A percentile compares a stretch with the other conserved stretches of the same genome.
Conservation (phyloP, 1,284 basidiomycete species). For the Phlebopus sp. region DNA sequence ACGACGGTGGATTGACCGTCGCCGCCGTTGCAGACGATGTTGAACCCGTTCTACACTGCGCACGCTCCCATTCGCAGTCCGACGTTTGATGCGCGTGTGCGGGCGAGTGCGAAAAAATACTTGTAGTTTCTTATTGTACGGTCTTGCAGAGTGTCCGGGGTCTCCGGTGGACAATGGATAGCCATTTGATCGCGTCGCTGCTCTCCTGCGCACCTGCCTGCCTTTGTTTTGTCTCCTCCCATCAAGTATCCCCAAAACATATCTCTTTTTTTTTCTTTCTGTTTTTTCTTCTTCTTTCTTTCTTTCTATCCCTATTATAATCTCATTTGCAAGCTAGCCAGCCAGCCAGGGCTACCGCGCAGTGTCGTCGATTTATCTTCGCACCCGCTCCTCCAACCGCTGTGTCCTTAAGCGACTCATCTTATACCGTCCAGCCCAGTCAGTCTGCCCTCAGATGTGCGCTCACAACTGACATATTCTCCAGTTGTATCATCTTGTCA, state of each 20-base stretch:
- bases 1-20: constrained; percentile 13
- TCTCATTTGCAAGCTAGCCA: constrained; percentile 5
- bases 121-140: constrained; percentile 4
- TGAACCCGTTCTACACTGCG: constrained; percentile 92
- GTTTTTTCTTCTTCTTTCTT: constrained; percentile 16
- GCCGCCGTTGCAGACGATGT: constrained; percentile 55
- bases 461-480: constrained; percentile 3
- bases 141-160: constrained; percentile 18
- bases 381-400: constrained; percentile 1
- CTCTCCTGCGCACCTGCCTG: background rate
- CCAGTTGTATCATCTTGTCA: constrained; percentile 28
- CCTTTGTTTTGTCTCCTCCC: constrained; percentile 20
- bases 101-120: constrained; percentile 84
- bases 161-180: constrained; percentile 10
- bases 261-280: constrained; percentile 6
- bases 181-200: constrained; percentile 9
- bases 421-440: constrained; percentile 12
- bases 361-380: constrained; percentile 1
- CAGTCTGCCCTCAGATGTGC: constrained; percentile 1
- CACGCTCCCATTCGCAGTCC: constrained; percentile 78
- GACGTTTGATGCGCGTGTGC: constrained; percentile 79
- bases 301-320: constrained; percentile 8
- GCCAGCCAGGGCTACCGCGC: constrained; percentile 2
- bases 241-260: constrained; percentile 4
- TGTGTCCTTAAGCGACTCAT: constrained; percentile 9